Base-by-base conservation (phyloP, 2,329 filamentous ascomycete genomes). In the Cytospora mali region DNA sequence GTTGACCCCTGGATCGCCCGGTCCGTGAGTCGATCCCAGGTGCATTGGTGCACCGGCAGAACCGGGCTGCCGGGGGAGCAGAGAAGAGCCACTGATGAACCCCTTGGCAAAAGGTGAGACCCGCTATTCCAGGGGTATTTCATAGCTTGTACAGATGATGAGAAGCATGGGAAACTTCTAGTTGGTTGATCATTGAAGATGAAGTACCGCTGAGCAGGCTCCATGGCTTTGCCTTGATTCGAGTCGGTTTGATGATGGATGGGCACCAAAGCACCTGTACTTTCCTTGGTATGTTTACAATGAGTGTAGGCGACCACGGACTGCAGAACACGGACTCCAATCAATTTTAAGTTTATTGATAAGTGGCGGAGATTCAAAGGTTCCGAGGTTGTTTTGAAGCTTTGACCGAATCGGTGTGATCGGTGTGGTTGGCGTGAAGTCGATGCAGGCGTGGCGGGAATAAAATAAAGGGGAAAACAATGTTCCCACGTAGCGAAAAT, bases 1-100 rank as follows among this genome's bases (percentile, higher is more conserved):
- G 49, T 51, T 21, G 50, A 51, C 57, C 57, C 57, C 57, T 60
- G 57, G 50, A 54, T 54, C 57, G 53, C 50, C 50, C 57, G 49
- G 52, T 59, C 27, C n/a, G 42, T 18, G 25, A 33, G 57, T 28
- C 52, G 50, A 54, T 60, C 48, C 57, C 29, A 33, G 33, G 28
- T 46, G 35, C 35, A 29, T 27, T 23, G 50, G 35, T 21, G 35
- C 25, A 14, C 23, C 39, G n/a, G 39, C n/a, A 42, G 39, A 21
- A 21, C 39, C 39, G n/a, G n/a, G n/a, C n/a, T n/a, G n/a, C n/a
- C n/a, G 39, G 39, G 39, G 39, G n/a, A 42, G 39, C 6, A 42
- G 18, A 42, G 39, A 4, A 39, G 33, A 54, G 50, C 57, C 57
- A 60, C 57, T 48, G 57, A 60, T 60, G 18, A 9, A 42, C 39